Evolutionary conservation across 2,329 filamentous ascomycete species (phyloP), one percentile per base, ranked within the genome.

Genomic region (Mollisiaceae sp.): DNA sequence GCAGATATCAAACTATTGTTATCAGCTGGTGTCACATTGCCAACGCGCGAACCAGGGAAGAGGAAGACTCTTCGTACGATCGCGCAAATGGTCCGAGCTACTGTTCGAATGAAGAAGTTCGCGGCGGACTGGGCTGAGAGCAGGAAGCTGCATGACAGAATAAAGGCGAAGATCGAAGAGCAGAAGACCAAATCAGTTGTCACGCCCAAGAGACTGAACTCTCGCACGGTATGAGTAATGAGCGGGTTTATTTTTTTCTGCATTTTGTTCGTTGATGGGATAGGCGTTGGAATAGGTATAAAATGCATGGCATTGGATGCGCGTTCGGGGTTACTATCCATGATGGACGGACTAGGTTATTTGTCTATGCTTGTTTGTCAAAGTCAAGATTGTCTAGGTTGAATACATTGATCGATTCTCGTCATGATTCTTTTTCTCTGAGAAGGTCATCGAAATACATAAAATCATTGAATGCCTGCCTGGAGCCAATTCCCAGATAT

Each of bases 1-100:
- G 91, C 92, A 67, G 93, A 98, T 77, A 88, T 98, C 65, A 87
- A 89, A 60, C 90, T 97, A 75, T 89, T 98, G 69, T 87, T 91
- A 72, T 86, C 91, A 72, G 97, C 39, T 45, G 92, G 91, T 68
- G 87, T 92, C 68, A 85, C 65, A 39, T 60, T 63, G 18, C 69
- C 69, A 24, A 55, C 59, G 15, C 22, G 43, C 6, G 61, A 65
- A 36, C 62, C 64, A 14, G 67, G 71, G 63, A 68, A 69, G 52
- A 65, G 63, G 47, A 66, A 68, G 12, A 75, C 78, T 3, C 75
- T 88, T 59, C 80, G 81, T 62, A 78, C 80, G 6, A 82, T 85
- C 1, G 83, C 79, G 2, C 71, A 80, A 36, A 78, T 81, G 63
- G 76, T 88, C 12, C 77, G 85, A 2, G 84, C 84, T 6, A 77